Base-by-base conservation (phyloP, 768 basidiomycete genomes). In the Rhizopogon roseolus region DNA sequence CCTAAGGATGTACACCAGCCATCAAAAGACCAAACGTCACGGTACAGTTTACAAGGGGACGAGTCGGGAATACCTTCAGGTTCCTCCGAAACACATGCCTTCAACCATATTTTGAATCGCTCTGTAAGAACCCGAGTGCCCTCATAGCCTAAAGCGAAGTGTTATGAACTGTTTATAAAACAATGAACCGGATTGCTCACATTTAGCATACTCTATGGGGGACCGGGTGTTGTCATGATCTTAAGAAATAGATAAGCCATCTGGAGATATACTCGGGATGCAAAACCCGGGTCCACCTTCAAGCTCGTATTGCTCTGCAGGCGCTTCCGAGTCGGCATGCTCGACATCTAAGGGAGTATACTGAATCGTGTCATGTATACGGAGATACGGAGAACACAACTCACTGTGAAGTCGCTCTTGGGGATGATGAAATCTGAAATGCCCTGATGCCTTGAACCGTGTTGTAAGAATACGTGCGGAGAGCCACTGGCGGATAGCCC, bases 401-500 rank as follows among this genome's bases (percentile, higher is more conserved):
- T 39, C n/a, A 39, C 38, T n/a, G 16, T n/a, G n/a, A 17, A 29
- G 16, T 11, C 25, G 17, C n/a, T 46, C 41, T 38, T 42, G 43
- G 34, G 59, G 27, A 22, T 37, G 16, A 32, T 34, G 16, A n/a
- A n/a, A 9, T 1, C 9, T 28, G 27, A 10, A 10, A 44, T 44
- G n/a, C 5, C 9, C 16, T 1, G 43, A 44, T 4, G 6, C 17
- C 19, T 44, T 52, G 50, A 52, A 53, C 9, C 9, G 2, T 17
- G 3, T 36, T 4, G 44, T 45, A 48, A 41, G 22, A 11, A 1
- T 16, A 2, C 16, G 51, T 4, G 64, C 54, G 8, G 52, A 43
- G 16, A 58, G 3, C 57, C 64, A 61, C 44, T 68, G 62, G 14
- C 57, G 37, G 13, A 54, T 41, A 16, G 62, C 61, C 57, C 60